Conservation (phyloP, 768 basidiomycete genomes). For the Cystofilobasidium ferigula region DNA sequence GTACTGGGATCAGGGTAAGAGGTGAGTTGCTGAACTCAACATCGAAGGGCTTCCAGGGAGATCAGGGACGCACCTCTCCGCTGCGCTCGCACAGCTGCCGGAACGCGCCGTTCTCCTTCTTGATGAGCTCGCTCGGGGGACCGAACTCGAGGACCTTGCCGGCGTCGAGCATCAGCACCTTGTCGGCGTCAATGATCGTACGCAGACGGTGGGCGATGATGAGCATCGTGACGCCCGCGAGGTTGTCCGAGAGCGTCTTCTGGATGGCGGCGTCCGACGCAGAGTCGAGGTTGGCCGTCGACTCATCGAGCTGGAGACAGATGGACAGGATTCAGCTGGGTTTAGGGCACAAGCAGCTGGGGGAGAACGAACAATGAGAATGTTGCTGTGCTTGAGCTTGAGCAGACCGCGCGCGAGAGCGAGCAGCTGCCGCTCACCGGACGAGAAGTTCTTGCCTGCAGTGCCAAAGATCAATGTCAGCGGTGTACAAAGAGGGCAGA, state of each 20-base stretch:
- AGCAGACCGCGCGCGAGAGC: constrained; percentile 34
- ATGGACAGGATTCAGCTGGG: not conserved
- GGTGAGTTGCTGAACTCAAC: too few relatives aligned
- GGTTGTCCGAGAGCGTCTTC: constrained; percentile 31
- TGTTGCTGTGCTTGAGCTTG: constrained; percentile 28
- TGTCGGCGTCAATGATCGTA: constrained; percentile 34
- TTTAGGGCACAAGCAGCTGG: constrained; percentile 29
- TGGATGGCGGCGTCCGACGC: constrained; percentile 23
- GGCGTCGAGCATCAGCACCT: constrained; percentile 35
- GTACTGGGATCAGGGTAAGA: not conserved
- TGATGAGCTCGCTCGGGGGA: constrained; percentile 4
- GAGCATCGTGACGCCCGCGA: constrained; percentile 31
- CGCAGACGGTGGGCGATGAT: constrained; percentile 35
- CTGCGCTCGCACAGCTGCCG: constrained; percentile 14
- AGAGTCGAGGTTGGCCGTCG: constrained; percentile 34
- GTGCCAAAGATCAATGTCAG: constrained; percentile 19
- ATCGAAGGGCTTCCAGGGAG: too few relatives aligned
- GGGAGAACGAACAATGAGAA: constrained; percentile 34
- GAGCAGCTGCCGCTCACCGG: constrained; percentile 35
- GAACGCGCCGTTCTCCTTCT: constrained; percentile 12
- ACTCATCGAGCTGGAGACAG: constrained; percentile 34
- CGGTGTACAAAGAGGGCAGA: constrained; percentile 26
- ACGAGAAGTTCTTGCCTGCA: constrained; percentile 32
- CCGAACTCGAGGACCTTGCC: constrained; percentile 12
- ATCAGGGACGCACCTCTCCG: constrained; percentile 7